Evolutionary conservation across 352 stramenopile species (phyloP).

Genomic region (Pythium insidiosum): DNA sequence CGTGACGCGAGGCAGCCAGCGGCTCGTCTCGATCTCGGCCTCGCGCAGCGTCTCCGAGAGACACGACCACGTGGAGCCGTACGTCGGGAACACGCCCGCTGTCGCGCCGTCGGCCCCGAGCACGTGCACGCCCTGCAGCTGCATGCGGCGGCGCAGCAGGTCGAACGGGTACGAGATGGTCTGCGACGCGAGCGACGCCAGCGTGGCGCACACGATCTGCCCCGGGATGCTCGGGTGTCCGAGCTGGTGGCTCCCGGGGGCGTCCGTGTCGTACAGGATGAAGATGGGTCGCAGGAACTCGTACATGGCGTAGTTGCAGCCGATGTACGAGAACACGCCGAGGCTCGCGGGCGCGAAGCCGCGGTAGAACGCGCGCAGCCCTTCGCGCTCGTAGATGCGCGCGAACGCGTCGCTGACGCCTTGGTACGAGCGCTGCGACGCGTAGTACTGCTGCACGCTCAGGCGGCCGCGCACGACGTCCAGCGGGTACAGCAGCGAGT

Average conservation of each 20-base stretch:
- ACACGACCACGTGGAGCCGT: constrained; percentile 67
- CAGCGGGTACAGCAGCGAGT: constrained; percentile 66
- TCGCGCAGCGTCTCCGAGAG: constrained; percentile 38
- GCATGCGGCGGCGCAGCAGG: constrained; percentile 67
- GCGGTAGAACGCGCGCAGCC: constrained; percentile 56
- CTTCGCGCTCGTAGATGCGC: constrained; percentile 37
- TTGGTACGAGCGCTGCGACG: constrained; percentile 20
- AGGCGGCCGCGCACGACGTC: constrained; percentile 71
- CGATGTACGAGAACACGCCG: constrained; percentile 77
- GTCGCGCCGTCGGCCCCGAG: too few relatives aligned
- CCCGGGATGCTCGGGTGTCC: constrained; percentile 61
- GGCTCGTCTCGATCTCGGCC: constrained; percentile 2
- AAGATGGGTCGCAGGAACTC: constrained; percentile 76
- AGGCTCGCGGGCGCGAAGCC: constrained; percentile 64
- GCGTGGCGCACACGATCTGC: constrained; percentile 71
- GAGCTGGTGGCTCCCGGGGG: constrained; percentile 37
- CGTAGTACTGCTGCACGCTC: constrained; percentile 62
- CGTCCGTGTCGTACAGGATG: constrained; percentile 58
- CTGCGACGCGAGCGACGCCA: constrained; percentile 62
- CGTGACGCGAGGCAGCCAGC: constrained; percentile 14
- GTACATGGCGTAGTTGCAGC: constrained; percentile 80
- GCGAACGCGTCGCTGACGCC: constrained; percentile 49
- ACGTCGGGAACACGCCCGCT: constrained; percentile 57
- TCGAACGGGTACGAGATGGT: constrained; percentile 77
- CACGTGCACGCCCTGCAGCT: constrained; percentile 68